These are phyloP conservation scores for Rubroboletus satanas DNA, from an alignment of 768 basidiomycete species.

Conservation along the genomic window DNA sequence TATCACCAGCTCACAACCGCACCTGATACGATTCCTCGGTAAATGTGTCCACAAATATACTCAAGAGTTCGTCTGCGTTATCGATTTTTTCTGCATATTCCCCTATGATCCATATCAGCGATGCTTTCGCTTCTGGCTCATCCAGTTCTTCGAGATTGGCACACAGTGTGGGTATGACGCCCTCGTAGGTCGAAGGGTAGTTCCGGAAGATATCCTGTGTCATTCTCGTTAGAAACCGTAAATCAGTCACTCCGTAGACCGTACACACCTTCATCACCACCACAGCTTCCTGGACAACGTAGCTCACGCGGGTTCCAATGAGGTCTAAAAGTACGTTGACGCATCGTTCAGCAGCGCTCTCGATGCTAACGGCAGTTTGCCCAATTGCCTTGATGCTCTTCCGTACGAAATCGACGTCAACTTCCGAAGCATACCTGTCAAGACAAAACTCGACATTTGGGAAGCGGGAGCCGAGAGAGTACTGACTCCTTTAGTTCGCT, in stretches of 20 bases:
- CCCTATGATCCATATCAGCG: conserved; percentile 98
- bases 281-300: conserved; percentile 97
- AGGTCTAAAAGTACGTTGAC: conserved; percentile 92
- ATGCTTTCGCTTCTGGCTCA: conserved; percentile 97
- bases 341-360: conserved; percentile 87
- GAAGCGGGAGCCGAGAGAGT: not conserved
- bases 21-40: conserved; percentile 92
- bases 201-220: conserved; percentile 93
- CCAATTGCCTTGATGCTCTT: conserved; percentile 95
- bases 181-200: conserved; percentile 95
- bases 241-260: not conserved
- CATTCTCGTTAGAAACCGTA: not conserved
- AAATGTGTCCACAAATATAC: conserved; percentile 88
- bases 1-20: not conserved
- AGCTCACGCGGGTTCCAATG: conserved; percentile 90
- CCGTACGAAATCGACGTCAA: conserved; percentile 97
- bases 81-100: conserved; percentile 98
- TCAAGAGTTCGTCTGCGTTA: conserved; percentile 90
- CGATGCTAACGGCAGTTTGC: conserved; percentile 94
- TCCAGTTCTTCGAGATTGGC: conserved; percentile 94
- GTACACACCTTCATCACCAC: conserved; percentile 92
- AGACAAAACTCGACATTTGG: not conserved
- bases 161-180: conserved; percentile 92
- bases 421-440: conserved; percentile 87
- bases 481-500: conserved; percentile 94